phyloP scores from a whole-genome alignment of 2,329 filamentous ascomycete species.

The Colletotrichum camelliae region DNA sequence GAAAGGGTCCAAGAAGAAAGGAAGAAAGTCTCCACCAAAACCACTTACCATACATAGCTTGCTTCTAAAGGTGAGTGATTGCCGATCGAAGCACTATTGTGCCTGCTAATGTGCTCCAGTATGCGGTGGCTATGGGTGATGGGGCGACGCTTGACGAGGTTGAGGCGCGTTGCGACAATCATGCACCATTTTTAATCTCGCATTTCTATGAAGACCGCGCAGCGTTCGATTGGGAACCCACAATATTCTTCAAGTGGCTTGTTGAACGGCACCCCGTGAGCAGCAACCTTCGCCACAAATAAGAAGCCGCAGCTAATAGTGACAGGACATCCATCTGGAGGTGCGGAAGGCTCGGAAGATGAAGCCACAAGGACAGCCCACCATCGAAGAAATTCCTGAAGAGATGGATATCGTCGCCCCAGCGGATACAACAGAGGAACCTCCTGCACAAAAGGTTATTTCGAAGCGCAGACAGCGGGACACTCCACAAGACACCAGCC shows the following conservation, averaged over 20 bases:
- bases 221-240: constrained; percentile 47
- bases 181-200: constrained; percentile 56
- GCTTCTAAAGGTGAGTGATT: constrained; percentile 38
- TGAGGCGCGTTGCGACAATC: constrained; percentile 48
- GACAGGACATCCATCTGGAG: constrained; percentile 6
- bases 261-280: constrained; percentile 44
- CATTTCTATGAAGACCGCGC: constrained; percentile 51
- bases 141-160: constrained; percentile 57
- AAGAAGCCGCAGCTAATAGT: neutral
- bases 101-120: constrained; percentile 37
- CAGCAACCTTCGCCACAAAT: neutral
- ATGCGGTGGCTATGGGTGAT: constrained; percentile 57
- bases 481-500: neutral
- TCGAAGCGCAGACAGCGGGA: neutral
- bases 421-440: neutral
- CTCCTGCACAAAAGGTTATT: constrained; percentile 11
- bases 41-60: constrained; percentile 9
- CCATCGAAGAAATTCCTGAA: neutral
- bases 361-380: neutral
- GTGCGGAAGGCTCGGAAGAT: constrained; percentile 9
- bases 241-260: constrained; percentile 56
- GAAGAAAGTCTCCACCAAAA: neutral
- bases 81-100: neutral
- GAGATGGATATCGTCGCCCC: neutral
- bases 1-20: constrained; percentile 34